A percentile compares a stretch with the other conserved stretches of the same genome.
phyloP scores from a whole-genome alignment of 2,329 filamentous ascomycete species.

The Beauveria medogensis region DNA sequence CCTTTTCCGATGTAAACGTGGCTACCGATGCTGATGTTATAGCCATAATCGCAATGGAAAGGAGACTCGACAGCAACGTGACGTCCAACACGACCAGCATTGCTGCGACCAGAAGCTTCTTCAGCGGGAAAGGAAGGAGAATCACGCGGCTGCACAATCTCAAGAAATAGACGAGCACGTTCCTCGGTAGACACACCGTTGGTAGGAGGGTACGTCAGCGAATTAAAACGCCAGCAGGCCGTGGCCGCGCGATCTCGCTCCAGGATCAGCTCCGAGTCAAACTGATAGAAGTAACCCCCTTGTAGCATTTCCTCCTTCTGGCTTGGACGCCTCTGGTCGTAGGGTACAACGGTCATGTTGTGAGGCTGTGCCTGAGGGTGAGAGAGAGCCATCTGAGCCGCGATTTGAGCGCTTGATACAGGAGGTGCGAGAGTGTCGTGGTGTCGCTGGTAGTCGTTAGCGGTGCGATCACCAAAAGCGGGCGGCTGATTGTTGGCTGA shows the following conservation, averaged over 20 bases:
- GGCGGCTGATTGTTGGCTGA: slow-evolving; percentile 44
- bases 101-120: slow-evolving; percentile 41
- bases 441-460: slow-evolving; percentile 50
- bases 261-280: slow-evolving; percentile 65
- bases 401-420: slow-evolving; percentile 41
- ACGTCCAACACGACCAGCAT: slow-evolving; percentile 59
- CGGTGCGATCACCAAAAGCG: slow-evolving; percentile 39
- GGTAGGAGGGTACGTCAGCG: slow-evolving; percentile 61
- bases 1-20: slow-evolving; percentile 76
- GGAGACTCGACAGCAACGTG: slow-evolving; percentile 76
- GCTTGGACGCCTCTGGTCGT: slow-evolving; percentile 38
- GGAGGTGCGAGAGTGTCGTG: slow-evolving; percentile 38
- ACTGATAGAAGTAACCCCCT: slow-evolving; percentile 72
- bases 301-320: slow-evolving; percentile 89
- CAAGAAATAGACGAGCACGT: slow-evolving; percentile 59
- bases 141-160: slow-evolving; percentile 60
- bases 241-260: slow-evolving; percentile 80
- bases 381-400: slow-evolving; percentile 52
- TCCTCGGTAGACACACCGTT: slow-evolving; percentile 63
- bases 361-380: slow-evolving; percentile 33
- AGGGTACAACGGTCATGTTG: slow-evolving; percentile 16
- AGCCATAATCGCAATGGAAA: slow-evolving; percentile 91
- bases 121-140: slow-evolving; percentile 48
- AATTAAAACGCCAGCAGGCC: slow-evolving; percentile 81
- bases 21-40: slow-evolving; percentile 83